Conservation (phyloP, 768 basidiomycete genomes). For the Mycena metata region DNA sequence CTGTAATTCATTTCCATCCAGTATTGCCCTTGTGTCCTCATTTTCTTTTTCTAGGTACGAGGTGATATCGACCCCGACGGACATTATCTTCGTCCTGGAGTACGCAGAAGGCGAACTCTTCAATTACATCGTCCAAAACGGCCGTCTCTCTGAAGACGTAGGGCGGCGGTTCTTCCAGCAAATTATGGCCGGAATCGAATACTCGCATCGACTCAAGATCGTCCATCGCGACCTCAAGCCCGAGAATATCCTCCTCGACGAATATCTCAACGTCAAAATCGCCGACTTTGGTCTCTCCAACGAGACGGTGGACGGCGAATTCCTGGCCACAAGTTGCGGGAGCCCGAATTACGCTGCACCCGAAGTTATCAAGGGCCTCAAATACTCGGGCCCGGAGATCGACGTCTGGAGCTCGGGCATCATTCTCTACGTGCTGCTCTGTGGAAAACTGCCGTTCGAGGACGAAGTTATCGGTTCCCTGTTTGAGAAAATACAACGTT, state of each 20-base stretch:
- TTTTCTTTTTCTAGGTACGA: constrained; percentile 70
- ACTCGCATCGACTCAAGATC: constrained; percentile 96
- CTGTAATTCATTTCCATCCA: constrained; percentile 70
- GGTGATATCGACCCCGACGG: constrained; percentile 92
- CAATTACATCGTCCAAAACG: constrained; percentile 97
- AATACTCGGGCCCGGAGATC: constrained; percentile 98
- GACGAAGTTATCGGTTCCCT: constrained; percentile 94
- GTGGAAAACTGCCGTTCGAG: constrained; percentile 95
- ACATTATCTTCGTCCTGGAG: constrained; percentile 99
- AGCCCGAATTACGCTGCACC: constrained; percentile 99
- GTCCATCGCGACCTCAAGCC: constrained; percentile 99
- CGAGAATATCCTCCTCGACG: constrained; percentile 92
- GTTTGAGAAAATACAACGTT: constrained; percentile 95
- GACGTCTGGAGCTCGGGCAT: constrained; percentile 99
- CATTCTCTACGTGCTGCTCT: constrained; percentile 98
- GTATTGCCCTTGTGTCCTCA: constrained; percentile 30
- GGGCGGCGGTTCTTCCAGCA: constrained; percentile 98
- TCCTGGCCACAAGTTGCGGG: constrained; percentile 96
- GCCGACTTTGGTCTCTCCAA: constrained; percentile 99
- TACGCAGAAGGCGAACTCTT: constrained; percentile 97
- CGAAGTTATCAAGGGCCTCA: constrained; percentile 94
- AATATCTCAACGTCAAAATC: constrained; percentile 93
- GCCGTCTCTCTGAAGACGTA: constrained; percentile 88
- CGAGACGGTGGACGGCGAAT: constrained; percentile 96
- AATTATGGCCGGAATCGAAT: constrained; percentile 97